These are phyloP conservation scores for Lagenaria siceraria DNA, from an alignment of 306 rosid species.

Conservation along the genomic window DNA sequence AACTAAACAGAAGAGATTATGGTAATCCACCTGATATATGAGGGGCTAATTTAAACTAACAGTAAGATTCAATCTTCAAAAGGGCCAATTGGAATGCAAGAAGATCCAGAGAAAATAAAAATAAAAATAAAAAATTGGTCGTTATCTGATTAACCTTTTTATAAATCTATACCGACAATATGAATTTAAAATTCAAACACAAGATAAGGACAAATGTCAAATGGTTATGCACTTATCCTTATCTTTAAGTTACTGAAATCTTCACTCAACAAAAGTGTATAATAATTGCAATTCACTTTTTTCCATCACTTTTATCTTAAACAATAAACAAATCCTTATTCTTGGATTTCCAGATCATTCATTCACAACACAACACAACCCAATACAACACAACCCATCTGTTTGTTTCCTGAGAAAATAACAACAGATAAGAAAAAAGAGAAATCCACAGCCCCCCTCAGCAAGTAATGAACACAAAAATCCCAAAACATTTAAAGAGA, in stretches of 20 bases:
- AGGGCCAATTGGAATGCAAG: not conserved
- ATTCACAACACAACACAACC: not conserved
- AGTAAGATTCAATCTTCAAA: not conserved
- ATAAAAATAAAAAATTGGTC: not conserved
- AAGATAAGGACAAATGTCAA: conserved; percentile 11
- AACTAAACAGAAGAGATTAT: not conserved
- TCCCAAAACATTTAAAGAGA: not conserved
- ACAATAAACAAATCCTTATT: not conserved
- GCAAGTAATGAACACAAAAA: not conserved
- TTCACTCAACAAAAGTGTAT: conserved; percentile 4
- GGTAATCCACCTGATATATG: not conserved
- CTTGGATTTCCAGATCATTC: conserved; percentile 4
- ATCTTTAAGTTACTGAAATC: conserved; percentile 14
- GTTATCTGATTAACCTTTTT: not conserved
- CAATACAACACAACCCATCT: not conserved
- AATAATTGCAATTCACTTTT: conserved; percentile 1
- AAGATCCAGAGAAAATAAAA: not conserved
- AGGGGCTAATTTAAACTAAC: not conserved
- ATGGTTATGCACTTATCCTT: conserved; percentile 18
- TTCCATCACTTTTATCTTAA: not conserved
- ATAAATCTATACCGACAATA: not conserved
- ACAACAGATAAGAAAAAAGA: not conserved
- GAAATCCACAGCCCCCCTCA: not conserved
- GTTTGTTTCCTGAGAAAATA: not conserved
- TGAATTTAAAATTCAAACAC: conserved; percentile 1